Conservation (phyloP, 2,329 filamentous ascomycete species). For the Truncatella angustata region DNA sequence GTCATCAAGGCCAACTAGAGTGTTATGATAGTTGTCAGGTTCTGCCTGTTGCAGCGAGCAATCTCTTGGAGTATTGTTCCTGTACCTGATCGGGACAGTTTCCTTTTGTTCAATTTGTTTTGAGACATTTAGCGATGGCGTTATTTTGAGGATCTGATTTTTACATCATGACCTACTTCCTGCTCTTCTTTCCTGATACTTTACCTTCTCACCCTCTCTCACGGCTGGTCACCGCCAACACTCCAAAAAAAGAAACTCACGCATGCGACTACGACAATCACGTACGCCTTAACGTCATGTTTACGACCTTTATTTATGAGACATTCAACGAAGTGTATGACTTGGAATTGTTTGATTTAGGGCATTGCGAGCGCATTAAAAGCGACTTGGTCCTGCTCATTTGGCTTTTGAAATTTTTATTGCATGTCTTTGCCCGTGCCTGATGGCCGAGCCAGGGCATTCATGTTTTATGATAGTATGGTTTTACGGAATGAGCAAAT, state of each 20-base stretch:
- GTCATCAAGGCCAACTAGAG: conserved; percentile 87
- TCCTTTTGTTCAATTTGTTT: conserved; percentile 30
- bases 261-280: conserved; percentile 21
- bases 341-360: conserved; percentile 18
- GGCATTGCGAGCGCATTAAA: conserved; percentile 27
- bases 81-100: conserved; percentile 19
- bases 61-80: conserved; percentile 18
- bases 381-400: conserved; percentile 19
- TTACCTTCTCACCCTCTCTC: conserved; percentile 23
- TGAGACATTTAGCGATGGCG: conserved; percentile 43
- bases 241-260: no score
- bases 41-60: not conserved
- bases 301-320: conserved; percentile 20
- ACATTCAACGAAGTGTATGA: conserved; percentile 35
- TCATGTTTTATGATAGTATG: conserved; percentile 11
- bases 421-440: conserved; percentile 22
- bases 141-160: conserved; percentile 36
- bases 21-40: not conserved
- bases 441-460: conserved; percentile 5
- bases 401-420: conserved; percentile 7
- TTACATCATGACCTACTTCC: conserved; percentile 29
- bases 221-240: conserved; percentile 29
- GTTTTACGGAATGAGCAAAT: conserved; percentile 14
- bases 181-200: conserved; percentile 20
- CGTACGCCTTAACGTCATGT: conserved; percentile 5